Evolutionary conservation across 1,284 basidiomycete species (phyloP).

Genomic region (Cryptococcus sp.): DNA sequence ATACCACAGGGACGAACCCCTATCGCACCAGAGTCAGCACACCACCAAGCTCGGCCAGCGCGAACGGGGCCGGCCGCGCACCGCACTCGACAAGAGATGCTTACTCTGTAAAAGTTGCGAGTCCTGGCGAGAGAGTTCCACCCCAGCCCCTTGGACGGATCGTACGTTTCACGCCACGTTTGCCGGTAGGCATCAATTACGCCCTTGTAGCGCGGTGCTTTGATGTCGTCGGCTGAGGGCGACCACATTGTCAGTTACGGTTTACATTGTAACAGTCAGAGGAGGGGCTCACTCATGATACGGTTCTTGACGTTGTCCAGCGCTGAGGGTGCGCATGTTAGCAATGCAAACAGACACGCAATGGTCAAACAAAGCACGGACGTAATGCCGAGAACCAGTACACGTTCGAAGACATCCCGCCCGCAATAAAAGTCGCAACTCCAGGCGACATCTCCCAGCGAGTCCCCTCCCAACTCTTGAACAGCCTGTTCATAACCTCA

Average conservation of each 20-base stretch:
- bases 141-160: slow-evolving; percentile 23
- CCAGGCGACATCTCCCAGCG: slow-evolving; percentile 44
- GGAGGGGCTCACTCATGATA: slow-evolving; percentile 39
- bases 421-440: slow-evolving; percentile 45
- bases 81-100: slow-evolving; percentile 16
- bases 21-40: slow-evolving; percentile 17
- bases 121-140: slow-evolving; percentile 41
- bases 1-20: slow-evolving; percentile 48
- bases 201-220: slow-evolving; percentile 39
- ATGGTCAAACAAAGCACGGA: slow-evolving; percentile 19
- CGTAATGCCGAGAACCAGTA: slow-evolving; percentile 47
- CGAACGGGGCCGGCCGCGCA: background rate
- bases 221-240: slow-evolving; percentile 36
- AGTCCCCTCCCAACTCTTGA: slow-evolving; percentile 45
- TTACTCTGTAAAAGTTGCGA: slow-evolving; percentile 47
- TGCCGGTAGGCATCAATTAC: slow-evolving; percentile 41
- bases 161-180: slow-evolving; percentile 40
- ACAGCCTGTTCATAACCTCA: slow-evolving; percentile 48
- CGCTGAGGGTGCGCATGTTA: slow-evolving; percentile 17
- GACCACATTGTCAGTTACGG: background rate
- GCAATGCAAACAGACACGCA: background rate
- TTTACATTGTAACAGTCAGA: too few species aligned
- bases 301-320: slow-evolving; percentile 50
- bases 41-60: background rate
- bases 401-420: slow-evolving; percentile 49